Evolutionary conservation across 2,329 filamentous ascomycete species (phyloP).

Genomic region (Sarocladium kiliense): DNA sequence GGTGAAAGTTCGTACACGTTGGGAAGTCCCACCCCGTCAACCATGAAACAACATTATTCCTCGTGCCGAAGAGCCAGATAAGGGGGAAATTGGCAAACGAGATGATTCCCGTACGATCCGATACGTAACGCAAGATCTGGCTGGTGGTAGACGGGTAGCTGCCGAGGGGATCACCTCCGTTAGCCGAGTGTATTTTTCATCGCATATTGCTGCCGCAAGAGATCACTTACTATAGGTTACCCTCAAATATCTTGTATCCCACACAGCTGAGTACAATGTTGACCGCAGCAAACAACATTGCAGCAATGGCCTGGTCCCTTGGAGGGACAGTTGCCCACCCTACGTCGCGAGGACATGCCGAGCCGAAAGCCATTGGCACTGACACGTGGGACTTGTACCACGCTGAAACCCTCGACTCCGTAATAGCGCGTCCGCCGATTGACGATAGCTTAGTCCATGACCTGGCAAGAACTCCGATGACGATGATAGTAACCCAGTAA

Average conservation of each 20-base stretch:
- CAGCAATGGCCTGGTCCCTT: conserved; percentile 35
- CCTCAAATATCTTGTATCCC: conserved; percentile 31
- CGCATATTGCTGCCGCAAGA: background rate
- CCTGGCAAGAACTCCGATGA: conserved; percentile 29
- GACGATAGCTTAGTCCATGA: conserved; percentile 11
- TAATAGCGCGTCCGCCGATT: background rate
- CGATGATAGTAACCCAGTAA: conserved; percentile 36
- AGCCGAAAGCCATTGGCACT: conserved; percentile 38
- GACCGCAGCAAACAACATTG: conserved; percentile 30
- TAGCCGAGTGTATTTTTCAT: background rate
- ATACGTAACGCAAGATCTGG: conserved; percentile 47
- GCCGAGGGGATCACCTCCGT: background rate
- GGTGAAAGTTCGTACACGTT: conserved; percentile 63
- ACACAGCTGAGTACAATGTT: conserved; percentile 31
- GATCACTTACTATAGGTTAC: conserved; percentile 33
- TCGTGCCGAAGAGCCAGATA: conserved; percentile 61
- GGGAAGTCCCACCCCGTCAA: conserved; percentile 64
- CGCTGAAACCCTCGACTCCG: background rate
- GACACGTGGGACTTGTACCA: conserved; percentile 25
- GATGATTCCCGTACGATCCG: conserved; percentile 60
- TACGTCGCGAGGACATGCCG: conserved; percentile 34
- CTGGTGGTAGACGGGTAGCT: conserved; percentile 28
- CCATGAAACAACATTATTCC: conserved; percentile 64
- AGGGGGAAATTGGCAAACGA: conserved; percentile 59
- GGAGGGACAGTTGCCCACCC: conserved; percentile 41